Conservation (phyloP, 495 filamentous ascomycete genomes). For the Mycothermus thermophilus region DNA sequence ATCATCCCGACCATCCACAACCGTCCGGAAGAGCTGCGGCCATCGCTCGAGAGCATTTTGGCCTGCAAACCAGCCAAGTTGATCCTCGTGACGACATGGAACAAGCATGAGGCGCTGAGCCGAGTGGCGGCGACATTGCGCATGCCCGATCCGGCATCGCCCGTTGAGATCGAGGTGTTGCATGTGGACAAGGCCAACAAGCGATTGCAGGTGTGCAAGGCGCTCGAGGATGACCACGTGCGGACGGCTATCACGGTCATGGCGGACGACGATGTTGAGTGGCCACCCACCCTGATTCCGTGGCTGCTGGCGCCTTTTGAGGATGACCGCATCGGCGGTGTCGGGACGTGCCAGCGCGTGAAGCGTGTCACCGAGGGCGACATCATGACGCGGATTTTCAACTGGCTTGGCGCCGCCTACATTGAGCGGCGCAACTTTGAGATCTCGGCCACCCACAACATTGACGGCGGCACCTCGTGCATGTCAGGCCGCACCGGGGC, state of each 20-base stretch:
- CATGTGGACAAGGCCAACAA: constrained; percentile 48
- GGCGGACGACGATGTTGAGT: constrained; percentile 79
- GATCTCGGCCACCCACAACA: constrained; percentile 70
- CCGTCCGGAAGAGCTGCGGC: constrained; percentile 36
- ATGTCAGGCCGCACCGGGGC: constrained; percentile 78
- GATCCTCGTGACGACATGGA: constrained; percentile 41
- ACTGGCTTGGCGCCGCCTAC: constrained; percentile 69
- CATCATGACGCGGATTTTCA: constrained; percentile 46
- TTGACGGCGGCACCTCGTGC: constrained; percentile 77
- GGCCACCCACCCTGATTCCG: constrained; percentile 59
- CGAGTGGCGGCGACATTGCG: constrained; percentile 30
- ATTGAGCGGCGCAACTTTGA: constrained; percentile 80
- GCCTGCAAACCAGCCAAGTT: constrained; percentile 38
- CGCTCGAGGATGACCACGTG: constrained; percentile 54
- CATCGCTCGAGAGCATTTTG: constrained; percentile 40
- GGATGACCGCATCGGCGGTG: constrained; percentile 59
- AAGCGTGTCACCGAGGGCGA: constrained; percentile 48
- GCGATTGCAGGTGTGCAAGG: constrained; percentile 67
- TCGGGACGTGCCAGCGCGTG: constrained; percentile 70
- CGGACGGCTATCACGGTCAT: constrained; percentile 62
- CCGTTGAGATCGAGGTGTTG: constrained; percentile 30
- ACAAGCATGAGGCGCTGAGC: constrained; percentile 33
- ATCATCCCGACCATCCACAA: constrained; percentile 45
- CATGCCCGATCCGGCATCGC: constrained; percentile 5
- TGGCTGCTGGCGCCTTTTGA: constrained; percentile 84